Conservation (phyloP, 129 eudicot species). For the Escallonia rubra region DNA sequence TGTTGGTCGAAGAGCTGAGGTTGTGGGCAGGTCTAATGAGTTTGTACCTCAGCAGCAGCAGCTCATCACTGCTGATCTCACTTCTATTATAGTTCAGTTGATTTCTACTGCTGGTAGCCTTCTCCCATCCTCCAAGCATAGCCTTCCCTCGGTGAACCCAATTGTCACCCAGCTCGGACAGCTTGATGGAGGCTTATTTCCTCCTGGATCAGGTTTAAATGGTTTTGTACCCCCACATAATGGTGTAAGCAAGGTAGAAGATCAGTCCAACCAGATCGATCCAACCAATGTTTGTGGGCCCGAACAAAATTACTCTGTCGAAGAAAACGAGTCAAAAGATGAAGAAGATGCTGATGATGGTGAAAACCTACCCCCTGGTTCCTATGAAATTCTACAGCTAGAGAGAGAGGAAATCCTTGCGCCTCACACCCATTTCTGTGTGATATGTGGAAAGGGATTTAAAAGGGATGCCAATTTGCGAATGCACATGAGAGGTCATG, state of each 20-base stretch:
- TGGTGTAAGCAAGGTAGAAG: slow-evolving; percentile 43
- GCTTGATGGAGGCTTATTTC: slow-evolving; percentile 21
- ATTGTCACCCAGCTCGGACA: slow-evolving; percentile 20
- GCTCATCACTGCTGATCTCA: slow-evolving; percentile 85
- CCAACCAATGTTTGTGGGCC: slow-evolving; percentile 3
- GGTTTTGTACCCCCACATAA: slow-evolving; percentile 3
- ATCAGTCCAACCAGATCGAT: slow-evolving; percentile 38
- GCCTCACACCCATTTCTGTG: slow-evolving; percentile 94
- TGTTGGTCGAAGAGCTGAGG: slow-evolving; percentile 36
- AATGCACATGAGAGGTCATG: slow-evolving; percentile 99
- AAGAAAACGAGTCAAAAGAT: slow-evolving; percentile 64
- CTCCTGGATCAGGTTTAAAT: slow-evolving; percentile 15
- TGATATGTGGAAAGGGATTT: slow-evolving; percentile 92
- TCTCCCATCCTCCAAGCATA: slow-evolving; percentile 62
- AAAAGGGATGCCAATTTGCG: slow-evolving; percentile 88
- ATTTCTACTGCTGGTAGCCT: slow-evolving; percentile 97
- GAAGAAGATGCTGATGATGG: slow-evolving; percentile 88
- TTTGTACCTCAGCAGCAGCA: slow-evolving; percentile 71
- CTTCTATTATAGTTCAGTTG: slow-evolving; percentile 83
- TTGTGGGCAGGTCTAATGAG: slow-evolving; percentile 33
- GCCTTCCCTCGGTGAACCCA: slow-evolving; percentile 27
- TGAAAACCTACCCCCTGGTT: slow-evolving; percentile 89
- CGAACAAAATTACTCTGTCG: slow-evolving; percentile 41
- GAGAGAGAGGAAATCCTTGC: slow-evolving; percentile 96
- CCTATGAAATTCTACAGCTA: slow-evolving; percentile 86